phyloP scores from a whole-genome alignment of 139 green algal genomes.

The Chlamydomonas eustigma region DNA sequence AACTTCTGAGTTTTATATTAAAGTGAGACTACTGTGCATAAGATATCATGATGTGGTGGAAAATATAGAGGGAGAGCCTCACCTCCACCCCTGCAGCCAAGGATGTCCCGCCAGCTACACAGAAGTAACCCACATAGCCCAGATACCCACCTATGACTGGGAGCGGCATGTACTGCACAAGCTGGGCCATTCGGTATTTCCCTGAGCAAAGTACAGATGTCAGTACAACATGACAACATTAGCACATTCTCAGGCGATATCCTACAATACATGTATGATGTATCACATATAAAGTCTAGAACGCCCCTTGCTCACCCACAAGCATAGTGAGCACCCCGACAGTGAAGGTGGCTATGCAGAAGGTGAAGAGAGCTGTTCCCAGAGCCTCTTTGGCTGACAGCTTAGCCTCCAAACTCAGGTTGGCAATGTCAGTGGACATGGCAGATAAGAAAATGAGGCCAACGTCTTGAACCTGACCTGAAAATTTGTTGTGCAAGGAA shows the following conservation, averaged over 20 bases:
- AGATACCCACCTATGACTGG: conserved; percentile 74
- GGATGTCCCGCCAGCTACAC: conserved; percentile 46
- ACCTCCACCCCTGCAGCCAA: conserved; percentile 30
- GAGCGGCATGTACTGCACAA: conserved; percentile 79
- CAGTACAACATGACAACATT: no score
- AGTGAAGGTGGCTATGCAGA: conserved; percentile 42
- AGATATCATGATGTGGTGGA: no score
- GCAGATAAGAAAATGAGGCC: conserved; percentile 78
- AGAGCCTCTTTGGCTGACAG: conserved; percentile 31
- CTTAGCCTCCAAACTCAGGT: conserved; percentile 13
- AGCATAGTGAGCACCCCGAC: conserved; percentile 65
- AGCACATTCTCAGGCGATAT: no score
- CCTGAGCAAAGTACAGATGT: conserved; percentile 39
- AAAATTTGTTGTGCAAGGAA: no score
- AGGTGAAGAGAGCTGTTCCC: conserved; percentile 58
- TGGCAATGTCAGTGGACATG: conserved; percentile 63
- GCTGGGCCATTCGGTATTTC: conserved; percentile 49
- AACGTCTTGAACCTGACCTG: conserved; percentile 60
- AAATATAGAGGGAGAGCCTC: no score
- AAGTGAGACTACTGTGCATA: no score
- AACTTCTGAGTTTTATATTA: no score
- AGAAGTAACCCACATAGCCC: conserved; percentile 57
- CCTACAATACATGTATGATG: no score
- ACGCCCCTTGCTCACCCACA: conserved; percentile 57
- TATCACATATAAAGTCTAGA: no score